Base-by-base conservation (phyloP, 1,139 yeast genomes). In the Kluyveromyces marxianus region DNA sequence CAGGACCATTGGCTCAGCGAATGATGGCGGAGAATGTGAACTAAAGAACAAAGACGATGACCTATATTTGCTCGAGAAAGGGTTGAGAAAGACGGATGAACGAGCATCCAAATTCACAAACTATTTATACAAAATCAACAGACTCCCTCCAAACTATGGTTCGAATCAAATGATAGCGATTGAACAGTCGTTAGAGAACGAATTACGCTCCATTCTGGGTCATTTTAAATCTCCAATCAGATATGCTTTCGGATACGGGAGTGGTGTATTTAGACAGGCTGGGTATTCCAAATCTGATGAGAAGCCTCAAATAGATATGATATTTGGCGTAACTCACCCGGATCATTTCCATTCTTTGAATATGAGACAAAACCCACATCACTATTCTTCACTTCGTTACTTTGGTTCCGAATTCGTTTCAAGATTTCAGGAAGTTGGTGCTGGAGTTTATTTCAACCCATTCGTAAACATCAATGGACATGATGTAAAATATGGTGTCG, bases 381-480 rank as follows among this genome's bases (percentile, higher is more conserved):
- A 94, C 65, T 94, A 94, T 62, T 85, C 96, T 2, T 70, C 77
- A 8, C 60, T 88, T 46, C 74, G 77, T 48, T 67, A 64, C 43
- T 70, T 83, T 7, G 94, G 96, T 0, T 69, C 87, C 1, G 67
- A 75, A 7, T 66, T 74, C 0, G 73, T 90, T 1, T 72, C 84
- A 7, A 63, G 60, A 41, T 72, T 87, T 24, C 92, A 85, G 58
- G 76, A 76, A 39, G 57, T 78, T n/a, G 97, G 96, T 1, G 92
- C 94, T 0, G 97, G 97, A 3, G 83, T 92, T 4, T 94, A 90
- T 63, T 94, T 88, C 69, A 94, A 92, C 60, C 97, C 99, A 3
- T 92, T 77, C 65, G 87, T 86, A 3, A 73, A 75, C 39, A 71
- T 90, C 49, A 72, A 75, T 44, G 81, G 81, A 14, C 70, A 76